Base-by-base conservation (phyloP, 2,329 filamentous ascomycete species). In the Alternaria sp. region DNA sequence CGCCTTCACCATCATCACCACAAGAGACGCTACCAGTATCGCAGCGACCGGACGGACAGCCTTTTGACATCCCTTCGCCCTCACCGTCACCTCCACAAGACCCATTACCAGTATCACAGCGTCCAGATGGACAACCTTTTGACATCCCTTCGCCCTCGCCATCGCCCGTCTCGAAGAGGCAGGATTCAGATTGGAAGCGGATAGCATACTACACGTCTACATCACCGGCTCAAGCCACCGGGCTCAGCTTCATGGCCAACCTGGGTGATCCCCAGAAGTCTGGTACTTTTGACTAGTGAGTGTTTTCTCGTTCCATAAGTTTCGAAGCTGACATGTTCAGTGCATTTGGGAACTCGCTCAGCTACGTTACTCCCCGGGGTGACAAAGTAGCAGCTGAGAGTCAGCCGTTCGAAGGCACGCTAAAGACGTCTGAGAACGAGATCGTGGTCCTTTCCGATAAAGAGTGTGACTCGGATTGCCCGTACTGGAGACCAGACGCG, bases 221-320 rank as follows among this genome's bases (percentile, higher is more conserved):
- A 56, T 68, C 71, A 12, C 72, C 76, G 21, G 72, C 73, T 21
- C 80, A 78, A 60, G 79, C 84, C 20, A 82, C 87, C 21, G 87
- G 87, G 14, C 73, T 90, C 23, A 83, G 84, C 28, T 90, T 89
- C 78, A 77, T 89, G 37, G 88, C 88, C 68, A 86, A 89, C 71
- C 75, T 83, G 62, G 87, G 88, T 61, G 87, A 78, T 59, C 70
- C 85, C 43, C 75, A 82, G 37, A 83, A 84, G 44, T 89, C 86
- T 28, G 87, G 87, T 56, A 82, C 83, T 20, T 87, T 84, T 67
- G 84, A 87, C 77, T 78, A 80, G 81, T 84, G 79, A 66, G 68
- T 44, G 2, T 5, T 18, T 30, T 1, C 41, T 6, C 26, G 1
- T 2, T 3, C 9, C 12, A 3, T 18, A 10, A 12, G 15, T 2